Conservation (phyloP, 148 eudicot genomes). For the Nyssa sinensis region DNA sequence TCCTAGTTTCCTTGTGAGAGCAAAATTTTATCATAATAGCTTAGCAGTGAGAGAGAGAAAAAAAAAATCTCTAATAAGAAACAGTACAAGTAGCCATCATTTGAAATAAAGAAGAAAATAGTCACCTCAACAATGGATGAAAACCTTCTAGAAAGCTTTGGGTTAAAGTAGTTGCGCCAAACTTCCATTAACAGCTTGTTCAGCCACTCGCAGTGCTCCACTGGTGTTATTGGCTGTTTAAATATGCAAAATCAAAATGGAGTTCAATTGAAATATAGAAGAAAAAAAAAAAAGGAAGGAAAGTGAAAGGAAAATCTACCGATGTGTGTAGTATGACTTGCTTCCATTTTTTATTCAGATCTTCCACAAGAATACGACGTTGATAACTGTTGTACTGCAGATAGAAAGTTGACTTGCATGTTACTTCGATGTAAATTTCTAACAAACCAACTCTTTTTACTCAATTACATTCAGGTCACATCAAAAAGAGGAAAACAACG, state of each 20-base stretch:
- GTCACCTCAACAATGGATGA: constrained; percentile 77
- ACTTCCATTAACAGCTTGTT: constrained; percentile 80
- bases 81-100: background rate
- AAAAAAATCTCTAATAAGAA: no score
- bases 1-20: no score
- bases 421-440: constrained; percentile 6
- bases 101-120: constrained; percentile 1
- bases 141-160: constrained; percentile 68
- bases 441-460: background rate
- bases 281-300: constrained; percentile 6
- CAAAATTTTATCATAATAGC: no score
- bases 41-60: no score
- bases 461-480: no score
- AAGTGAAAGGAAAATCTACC: constrained; percentile 40
- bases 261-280: background rate
- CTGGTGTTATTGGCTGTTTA: constrained; percentile 76
- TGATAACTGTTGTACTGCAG: constrained; percentile 76
- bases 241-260: constrained; percentile 9
- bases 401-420: constrained; percentile 17
- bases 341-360: constrained; percentile 89
- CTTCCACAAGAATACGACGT: constrained; percentile 60
- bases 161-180: constrained; percentile 80
- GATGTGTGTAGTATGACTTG: constrained; percentile 59
- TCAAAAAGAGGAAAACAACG: no score
- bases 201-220: constrained; percentile 97